A percentile compares a stretch with the other conserved stretches of the same genome.
phyloP scores from a whole-genome alignment of 1,284 basidiomycete species.

The Fomes fomentarius region DNA sequence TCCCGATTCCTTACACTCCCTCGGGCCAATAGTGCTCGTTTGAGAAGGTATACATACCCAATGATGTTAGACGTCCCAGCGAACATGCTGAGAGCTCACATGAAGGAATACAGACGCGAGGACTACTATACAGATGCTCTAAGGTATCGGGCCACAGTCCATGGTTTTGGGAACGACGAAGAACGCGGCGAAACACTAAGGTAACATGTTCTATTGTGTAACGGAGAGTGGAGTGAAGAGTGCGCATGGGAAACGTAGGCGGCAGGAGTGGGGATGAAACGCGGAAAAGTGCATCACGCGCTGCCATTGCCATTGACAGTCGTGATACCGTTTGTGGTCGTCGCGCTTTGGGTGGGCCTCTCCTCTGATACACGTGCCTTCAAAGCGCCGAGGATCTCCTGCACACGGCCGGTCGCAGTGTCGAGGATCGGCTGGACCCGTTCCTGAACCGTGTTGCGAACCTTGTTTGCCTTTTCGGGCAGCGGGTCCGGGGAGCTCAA shows the following conservation, averaged over 20 bases:
- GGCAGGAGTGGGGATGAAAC: not conserved
- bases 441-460: conserved; percentile 60
- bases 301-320: conserved; percentile 15
- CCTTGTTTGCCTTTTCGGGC: conserved; percentile 58
- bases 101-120: conserved; percentile 10
- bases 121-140: conserved; percentile 23
- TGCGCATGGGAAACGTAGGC: not conserved
- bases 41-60: not conserved
- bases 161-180: conserved; percentile 6
- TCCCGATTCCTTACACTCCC: not conserved
- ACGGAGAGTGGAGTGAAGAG: not conserved
- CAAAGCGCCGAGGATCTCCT: conserved; percentile 35
- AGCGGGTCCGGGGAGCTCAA: conserved; percentile 58
- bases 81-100: not conserved
- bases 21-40: not conserved
- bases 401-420: conserved; percentile 34
- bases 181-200: not conserved
- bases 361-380: conserved; percentile 33
- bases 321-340: conserved; percentile 16
- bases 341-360: conserved; percentile 21
- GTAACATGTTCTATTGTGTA: conserved; percentile 1
- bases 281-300: not conserved
- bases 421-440: conserved; percentile 63
- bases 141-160: conserved; percentile 17
- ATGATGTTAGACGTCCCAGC: too few species aligned